Base-by-base conservation (phyloP, 306 rosid genomes). In the Castanospermum australe region DNA sequence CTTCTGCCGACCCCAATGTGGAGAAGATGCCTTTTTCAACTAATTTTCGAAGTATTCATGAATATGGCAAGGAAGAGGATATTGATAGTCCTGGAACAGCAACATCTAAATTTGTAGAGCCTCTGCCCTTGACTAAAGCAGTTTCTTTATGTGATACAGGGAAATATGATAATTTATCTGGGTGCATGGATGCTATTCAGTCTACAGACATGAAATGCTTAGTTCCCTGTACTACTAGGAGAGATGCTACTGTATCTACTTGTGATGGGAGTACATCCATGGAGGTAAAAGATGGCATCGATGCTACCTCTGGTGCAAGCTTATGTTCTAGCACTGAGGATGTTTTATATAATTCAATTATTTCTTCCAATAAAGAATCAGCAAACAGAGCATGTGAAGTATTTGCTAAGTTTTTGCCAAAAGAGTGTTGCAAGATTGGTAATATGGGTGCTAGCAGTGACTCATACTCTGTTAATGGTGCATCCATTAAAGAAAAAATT, bases 71-170 rank as follows among this genome's bases (percentile, higher is more conserved):
- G 79, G 98, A 82, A 67, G 92, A 90, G 70, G 95, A 86, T 70
- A 83, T 90, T 77, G 99, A 95, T 83, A 91, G 98, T 84, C 98
- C 96, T 70, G 99, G 98, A 80, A 90, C 96, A 25, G 94, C 87
- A 57, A 93, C 94, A 2, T 96, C 98, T 8, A 90, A 93, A 79
- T 87, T 93, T 78, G 91, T 89, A 64, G 97, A 91, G 84, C 88
- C 88, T n/a, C 77, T 66, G 24, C 83, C 90, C n/a, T 64, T 73
- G 73, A 55, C 36, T 50, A 87, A 90, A 35, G 79, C 47, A 38
- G 85, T 86, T 78, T 59, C 90, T 73, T 84, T 87, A 57, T 56
- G 85, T 70, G 79, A 70, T 56, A 5, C 66, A 12, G 51, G 63
- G 61, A 80, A 72, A 17, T 64, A 15, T 69, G 84, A 56, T 77